These are phyloP conservation scores for Suhomyces sp. DNA, from an alignment of 805 yeast species.

Conservation along the genomic window DNA sequence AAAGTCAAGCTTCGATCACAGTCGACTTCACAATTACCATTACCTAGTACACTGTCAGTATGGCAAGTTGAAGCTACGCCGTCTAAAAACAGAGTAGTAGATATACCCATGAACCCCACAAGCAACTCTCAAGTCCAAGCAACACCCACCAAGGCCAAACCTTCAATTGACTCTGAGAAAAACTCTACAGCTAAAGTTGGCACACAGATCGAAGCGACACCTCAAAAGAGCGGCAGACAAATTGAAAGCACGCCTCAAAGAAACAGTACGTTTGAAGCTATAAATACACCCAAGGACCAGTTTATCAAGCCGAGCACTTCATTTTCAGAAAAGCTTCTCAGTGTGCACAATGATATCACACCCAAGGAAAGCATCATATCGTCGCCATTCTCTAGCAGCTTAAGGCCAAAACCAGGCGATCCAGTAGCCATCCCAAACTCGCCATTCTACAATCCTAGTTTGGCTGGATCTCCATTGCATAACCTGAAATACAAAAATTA, in stretches of 20 bases:
- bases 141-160: slow-evolving; percentile 5
- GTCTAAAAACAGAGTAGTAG: slow-evolving; percentile 8
- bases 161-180: background rate
- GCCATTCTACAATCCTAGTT: slow-evolving; percentile 25
- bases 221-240: slow-evolving; percentile 16
- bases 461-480: background rate
- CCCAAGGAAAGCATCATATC: background rate
- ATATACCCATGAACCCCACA: background rate
- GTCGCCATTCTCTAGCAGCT: background rate
- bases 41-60: background rate
- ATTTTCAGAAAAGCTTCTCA: background rate
- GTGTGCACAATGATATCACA: background rate
- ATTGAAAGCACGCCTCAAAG: slow-evolving; percentile 30
- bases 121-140: slow-evolving; percentile 6
- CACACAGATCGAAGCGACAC: slow-evolving; percentile 29
- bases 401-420: slow-evolving; percentile 32
- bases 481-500: background rate
- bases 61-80: slow-evolving; percentile 30
- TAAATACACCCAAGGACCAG: slow-evolving; percentile 11
- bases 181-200: background rate
- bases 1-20: slow-evolving; percentile 12
- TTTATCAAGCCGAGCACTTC: slow-evolving; percentile 4
- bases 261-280: slow-evolving; percentile 1
- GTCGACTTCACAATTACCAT: background rate
- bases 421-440: slow-evolving; percentile 32